phyloP scores from a whole-genome alignment of 75 land plant species.

The Selaginella moellendorffii region DNA sequence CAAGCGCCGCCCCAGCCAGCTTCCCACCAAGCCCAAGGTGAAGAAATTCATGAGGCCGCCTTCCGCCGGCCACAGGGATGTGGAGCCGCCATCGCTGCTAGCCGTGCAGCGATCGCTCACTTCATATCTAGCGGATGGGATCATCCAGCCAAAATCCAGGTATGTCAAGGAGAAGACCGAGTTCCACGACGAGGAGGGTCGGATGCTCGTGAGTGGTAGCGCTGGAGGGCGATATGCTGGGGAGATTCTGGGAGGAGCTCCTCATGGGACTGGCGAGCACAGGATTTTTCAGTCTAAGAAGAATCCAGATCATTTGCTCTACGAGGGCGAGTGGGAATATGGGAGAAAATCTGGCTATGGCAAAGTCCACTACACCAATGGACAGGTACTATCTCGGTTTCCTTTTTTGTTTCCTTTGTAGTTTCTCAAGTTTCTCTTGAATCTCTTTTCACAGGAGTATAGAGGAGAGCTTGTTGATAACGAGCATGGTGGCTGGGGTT shows the following conservation, averaged over 20 bases:
- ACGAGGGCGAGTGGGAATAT: slow-evolving; percentile 23
- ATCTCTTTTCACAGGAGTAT: slow-evolving; percentile 17
- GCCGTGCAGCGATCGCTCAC: slow-evolving; percentile 11
- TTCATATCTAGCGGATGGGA: background rate
- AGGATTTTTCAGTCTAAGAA: background rate
- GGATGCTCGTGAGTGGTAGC: slow-evolving; percentile 14
- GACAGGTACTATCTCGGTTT: slow-evolving; percentile 16
- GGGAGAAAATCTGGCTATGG: slow-evolving; percentile 24
- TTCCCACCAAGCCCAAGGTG: background rate
- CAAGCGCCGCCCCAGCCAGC: background rate
- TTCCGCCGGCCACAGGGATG: slow-evolving; percentile 6
- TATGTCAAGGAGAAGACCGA: slow-evolving; percentile 1
- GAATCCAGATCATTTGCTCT: slow-evolving; percentile 7
- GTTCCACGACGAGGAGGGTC: slow-evolving; percentile 22
- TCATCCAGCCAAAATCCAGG: background rate
- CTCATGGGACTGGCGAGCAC: slow-evolving; percentile 27
- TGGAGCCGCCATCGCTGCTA: slow-evolving; percentile 16
- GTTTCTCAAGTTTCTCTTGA: background rate
- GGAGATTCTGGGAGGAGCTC: slow-evolving; percentile 17
- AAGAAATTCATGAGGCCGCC: background rate
- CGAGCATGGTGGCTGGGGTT: slow-evolving; percentile 19
- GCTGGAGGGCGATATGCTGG: slow-evolving; percentile 22
- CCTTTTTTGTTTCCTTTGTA: background rate
- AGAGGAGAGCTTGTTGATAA: slow-evolving; percentile 15
- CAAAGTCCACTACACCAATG: slow-evolving; percentile 18